Conservation (phyloP, 108 stramenopile species). For the Aurantiochytrium sp. region DNA sequence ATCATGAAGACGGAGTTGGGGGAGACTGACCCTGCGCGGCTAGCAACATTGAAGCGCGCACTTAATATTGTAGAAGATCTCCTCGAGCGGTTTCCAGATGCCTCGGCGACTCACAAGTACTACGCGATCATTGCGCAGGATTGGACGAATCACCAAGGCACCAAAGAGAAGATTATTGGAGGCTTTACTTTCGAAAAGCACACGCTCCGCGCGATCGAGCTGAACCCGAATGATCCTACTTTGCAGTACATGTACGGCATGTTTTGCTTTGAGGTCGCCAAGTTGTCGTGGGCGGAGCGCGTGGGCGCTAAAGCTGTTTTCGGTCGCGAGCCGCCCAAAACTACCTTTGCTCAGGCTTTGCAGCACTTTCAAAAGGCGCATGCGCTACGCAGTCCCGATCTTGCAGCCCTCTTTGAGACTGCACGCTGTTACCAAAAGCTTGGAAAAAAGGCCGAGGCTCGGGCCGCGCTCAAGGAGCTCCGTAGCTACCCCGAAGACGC, state of each 20-base stretch:
- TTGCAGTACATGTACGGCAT: neutral
- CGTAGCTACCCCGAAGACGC: neutral
- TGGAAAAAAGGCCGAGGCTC: neutral
- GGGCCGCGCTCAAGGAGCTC: neutral
- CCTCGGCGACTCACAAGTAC: neutral
- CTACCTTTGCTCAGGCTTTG: neutral
- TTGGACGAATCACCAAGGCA: neutral
- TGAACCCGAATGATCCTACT: neutral
- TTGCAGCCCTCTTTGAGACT: neutral
- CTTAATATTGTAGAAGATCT: neutral
- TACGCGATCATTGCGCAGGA: constrained; percentile 4
- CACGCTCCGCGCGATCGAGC: neutral
- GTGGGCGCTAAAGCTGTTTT: neutral
- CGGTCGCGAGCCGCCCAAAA: neutral
- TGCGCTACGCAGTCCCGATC: neutral
- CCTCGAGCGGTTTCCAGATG: neutral
- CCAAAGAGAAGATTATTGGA: neutral
- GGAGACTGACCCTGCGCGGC: neutral
- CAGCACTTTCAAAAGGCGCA: neutral
- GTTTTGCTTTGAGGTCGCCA: neutral
- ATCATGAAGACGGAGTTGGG: neutral
- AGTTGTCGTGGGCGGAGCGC: neutral
- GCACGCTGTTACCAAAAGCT: neutral
- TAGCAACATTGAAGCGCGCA: neutral
- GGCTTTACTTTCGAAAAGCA: neutral